phyloP scores from a whole-genome alignment of 192 early-diverging fungal genomes.

The Rhizoclosmatium sp. region DNA sequence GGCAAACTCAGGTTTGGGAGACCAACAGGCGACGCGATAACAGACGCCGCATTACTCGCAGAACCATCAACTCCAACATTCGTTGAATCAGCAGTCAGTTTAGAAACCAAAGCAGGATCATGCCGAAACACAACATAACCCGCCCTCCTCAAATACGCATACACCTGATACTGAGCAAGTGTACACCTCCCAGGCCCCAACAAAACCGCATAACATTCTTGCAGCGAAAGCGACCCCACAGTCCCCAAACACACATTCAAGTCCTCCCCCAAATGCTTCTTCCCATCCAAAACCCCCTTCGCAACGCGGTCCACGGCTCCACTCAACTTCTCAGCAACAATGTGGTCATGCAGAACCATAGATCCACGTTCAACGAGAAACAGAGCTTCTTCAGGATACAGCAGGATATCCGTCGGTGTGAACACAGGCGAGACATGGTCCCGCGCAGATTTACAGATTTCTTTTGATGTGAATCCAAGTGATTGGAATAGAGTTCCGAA shows the following conservation, averaged over 20 bases:
- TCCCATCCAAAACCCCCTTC: not conserved
- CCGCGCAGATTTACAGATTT: not conserved
- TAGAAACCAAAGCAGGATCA: not conserved
- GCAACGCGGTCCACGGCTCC: not conserved
- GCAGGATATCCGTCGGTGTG: not conserved
- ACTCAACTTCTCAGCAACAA: not conserved
- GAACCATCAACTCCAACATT: not conserved
- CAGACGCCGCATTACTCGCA: not conserved
- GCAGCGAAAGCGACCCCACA: conserved; percentile 12
- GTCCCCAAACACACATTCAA: not conserved
- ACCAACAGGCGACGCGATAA: not conserved
- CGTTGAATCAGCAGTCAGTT: not conserved
- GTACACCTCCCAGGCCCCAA: not conserved
- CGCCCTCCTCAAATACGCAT: conserved; percentile 10
- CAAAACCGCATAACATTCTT: conserved; percentile 12
- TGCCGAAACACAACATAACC: conserved; percentile 32
- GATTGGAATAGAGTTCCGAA: not conserved
- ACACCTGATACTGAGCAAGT: conserved; percentile 1
- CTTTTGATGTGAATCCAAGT: not conserved
- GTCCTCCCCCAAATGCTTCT: not conserved
- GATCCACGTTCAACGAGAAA: conserved; percentile 26
- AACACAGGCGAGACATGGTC: not conserved
- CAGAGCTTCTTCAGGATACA: conserved; percentile 21
- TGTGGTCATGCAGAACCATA: not conserved
- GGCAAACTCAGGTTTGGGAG: not conserved